phyloP scores from a whole-genome alignment of 495 filamentous ascomycete species.

The Rostrohypoxylon terebratum region DNA sequence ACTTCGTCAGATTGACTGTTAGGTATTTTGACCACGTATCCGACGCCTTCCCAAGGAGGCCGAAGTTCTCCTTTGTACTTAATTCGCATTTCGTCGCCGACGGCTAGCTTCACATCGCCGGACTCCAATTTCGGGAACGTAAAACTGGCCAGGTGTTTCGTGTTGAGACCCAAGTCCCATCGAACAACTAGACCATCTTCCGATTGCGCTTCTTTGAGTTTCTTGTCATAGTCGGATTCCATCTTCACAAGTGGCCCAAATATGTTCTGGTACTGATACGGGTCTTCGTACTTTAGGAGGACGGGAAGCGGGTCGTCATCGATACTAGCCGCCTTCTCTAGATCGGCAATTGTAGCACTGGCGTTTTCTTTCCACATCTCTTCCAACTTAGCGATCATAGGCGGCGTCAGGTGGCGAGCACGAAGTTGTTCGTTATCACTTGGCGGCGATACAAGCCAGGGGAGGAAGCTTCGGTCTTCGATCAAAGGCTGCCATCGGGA shows the following conservation, averaged over 20 bases:
- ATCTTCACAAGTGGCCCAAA: conserved; percentile 99
- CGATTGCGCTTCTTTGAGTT: conserved; percentile 97
- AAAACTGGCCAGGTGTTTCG: conserved; percentile 97
- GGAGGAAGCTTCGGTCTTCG: conserved; percentile 93
- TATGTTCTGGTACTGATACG: conserved; percentile 98
- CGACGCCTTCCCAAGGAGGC: conserved; percentile 95
- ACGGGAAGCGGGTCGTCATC: conserved; percentile 97
- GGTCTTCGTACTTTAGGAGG: conserved; percentile 94
- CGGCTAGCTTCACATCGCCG: conserved; percentile 96
- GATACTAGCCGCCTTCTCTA: conserved; percentile 92
- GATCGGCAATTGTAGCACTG: conserved; percentile 86
- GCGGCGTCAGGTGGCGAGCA: conserved; percentile 91
- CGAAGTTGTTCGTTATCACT: conserved; percentile 96
- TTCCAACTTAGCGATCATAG: conserved; percentile 96
- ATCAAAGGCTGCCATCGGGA: conserved; percentile 98
- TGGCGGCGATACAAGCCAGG: conserved; percentile 91
- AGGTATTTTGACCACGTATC: conserved; percentile 99
- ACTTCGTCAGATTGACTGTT: conserved; percentile 99
- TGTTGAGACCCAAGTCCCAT: conserved; percentile 97
- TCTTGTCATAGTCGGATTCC: conserved; percentile 99
- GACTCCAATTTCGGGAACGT: conserved; percentile 96
- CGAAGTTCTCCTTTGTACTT: conserved; percentile 96
- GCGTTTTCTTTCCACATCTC: conserved; percentile 99
- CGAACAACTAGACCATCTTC: conserved; percentile 94
- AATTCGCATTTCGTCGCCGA: conserved; percentile 98